These are phyloP conservation scores for Creolimax fragrantissima DNA, from an alignment of 78 protist genomes.

Conservation along the genomic window DNA sequence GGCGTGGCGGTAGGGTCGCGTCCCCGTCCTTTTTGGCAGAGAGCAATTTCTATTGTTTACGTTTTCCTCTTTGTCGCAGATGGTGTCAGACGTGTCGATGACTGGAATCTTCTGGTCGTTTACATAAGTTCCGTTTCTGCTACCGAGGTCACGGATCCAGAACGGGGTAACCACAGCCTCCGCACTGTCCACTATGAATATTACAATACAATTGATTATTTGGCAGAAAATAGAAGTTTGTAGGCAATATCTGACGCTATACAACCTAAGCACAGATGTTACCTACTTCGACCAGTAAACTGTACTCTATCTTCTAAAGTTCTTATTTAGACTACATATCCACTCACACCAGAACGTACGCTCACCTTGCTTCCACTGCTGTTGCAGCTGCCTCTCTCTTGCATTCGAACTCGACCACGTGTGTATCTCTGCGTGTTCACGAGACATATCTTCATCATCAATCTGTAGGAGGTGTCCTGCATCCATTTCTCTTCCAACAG, in stretches of 20 bases:
- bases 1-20: background rate
- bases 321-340: too few relatives aligned
- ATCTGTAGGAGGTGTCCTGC: background rate
- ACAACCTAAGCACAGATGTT: too few relatives aligned
- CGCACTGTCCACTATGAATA: background rate
- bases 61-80: too few relatives aligned
- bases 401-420: background rate
- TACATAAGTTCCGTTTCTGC: background rate
- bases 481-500: background rate
- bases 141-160: background rate
- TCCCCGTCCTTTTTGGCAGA: too few relatives aligned
- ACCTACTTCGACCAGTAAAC: too few relatives aligned
- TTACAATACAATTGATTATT: too few relatives aligned
- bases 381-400: background rate
- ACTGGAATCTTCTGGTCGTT: background rate
- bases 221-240: too few relatives aligned
- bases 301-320: too few relatives aligned
- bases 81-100: too few relatives aligned
- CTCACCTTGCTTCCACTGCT: background rate
- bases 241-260: too few relatives aligned
- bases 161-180: background rate
- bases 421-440: background rate
- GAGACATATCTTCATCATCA: background rate
- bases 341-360: too few relatives aligned
- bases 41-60: too few relatives aligned